Percentiles rank a stretch among this genome's conserved stretches.
Conservation (phyloP, 1,284 basidiomycete genomes). For the Ceratobasidium sp. region DNA sequence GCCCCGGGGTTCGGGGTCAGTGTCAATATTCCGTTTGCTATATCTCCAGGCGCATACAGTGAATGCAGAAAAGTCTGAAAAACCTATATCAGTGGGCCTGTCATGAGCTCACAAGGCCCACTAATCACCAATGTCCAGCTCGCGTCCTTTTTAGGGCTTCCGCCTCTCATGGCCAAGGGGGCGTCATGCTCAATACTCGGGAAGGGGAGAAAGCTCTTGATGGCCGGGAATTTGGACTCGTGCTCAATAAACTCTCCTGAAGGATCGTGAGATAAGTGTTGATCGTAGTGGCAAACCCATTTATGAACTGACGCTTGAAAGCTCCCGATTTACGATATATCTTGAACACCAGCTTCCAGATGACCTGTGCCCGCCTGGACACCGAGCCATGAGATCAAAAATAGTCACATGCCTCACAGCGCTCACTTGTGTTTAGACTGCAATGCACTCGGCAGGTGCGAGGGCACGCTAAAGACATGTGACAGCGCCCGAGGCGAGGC, state of each 20-base stretch:
- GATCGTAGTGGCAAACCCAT: background rate
- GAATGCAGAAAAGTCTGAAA: constrained; percentile 23
- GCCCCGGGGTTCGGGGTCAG: constrained; percentile 21
- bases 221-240: constrained; percentile 32
- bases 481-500: constrained; percentile 21
- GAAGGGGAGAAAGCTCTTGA: constrained; percentile 34
- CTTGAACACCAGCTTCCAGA: constrained; percentile 40
- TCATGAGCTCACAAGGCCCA: background rate
- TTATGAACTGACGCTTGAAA: constrained; percentile 32
- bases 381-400: background rate
- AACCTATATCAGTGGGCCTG: background rate
- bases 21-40: constrained; percentile 10
- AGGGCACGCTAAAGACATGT: constrained; percentile 37
- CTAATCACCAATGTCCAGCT: constrained; percentile 30
- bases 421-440: constrained; percentile 42
- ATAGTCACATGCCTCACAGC: background rate
- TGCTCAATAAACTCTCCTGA: constrained; percentile 35
- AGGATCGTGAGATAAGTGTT: background rate
- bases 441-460: constrained; percentile 32
- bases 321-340: constrained; percentile 37
- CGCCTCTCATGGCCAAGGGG: constrained; percentile 9
- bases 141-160: constrained; percentile 29
- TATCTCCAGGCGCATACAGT: constrained; percentile 33
- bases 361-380: constrained; percentile 34
- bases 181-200: constrained; percentile 20